Conservation (phyloP, 1,284 basidiomycete species). For the Cystobasidium sp. region DNA sequence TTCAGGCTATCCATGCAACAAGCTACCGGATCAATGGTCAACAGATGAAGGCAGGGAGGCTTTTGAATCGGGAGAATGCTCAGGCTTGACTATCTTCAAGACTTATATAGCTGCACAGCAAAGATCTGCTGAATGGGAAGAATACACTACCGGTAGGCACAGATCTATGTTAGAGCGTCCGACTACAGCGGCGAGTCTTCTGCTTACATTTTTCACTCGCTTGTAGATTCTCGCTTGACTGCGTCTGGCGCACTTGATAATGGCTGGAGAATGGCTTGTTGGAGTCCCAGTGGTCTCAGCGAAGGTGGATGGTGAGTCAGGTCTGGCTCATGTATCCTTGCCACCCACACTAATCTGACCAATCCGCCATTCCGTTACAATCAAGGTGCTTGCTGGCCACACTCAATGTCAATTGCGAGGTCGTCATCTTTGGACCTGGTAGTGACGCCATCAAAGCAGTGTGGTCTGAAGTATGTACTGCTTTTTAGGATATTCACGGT, state of each 20-base stretch:
- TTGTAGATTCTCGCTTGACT: conserved; percentile 16
- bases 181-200: neutral
- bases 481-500: neutral
- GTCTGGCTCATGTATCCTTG: neutral
- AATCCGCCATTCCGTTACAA: neutral
- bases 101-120: conserved; percentile 5
- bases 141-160: conserved; percentile 29
- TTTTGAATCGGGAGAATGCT: conserved; percentile 23
- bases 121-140: conserved; percentile 24
- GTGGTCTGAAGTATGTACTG: conserved; percentile 16
- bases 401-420: conserved; percentile 35
- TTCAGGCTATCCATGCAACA: conserved; percentile 40
- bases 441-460: conserved; percentile 17
- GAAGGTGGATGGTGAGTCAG: conserved; percentile 23
- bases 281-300: conserved; percentile 40
- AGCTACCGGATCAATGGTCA: conserved; percentile 32
- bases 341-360: neutral
- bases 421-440: conserved; percentile 9
- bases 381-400: conserved; percentile 35
- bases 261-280: conserved; percentile 39
- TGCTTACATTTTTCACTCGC: neutral
- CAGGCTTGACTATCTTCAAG: conserved; percentile 30
- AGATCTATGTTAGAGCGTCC: neutral
- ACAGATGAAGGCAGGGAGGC: conserved; percentile 3
- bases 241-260: conserved; percentile 30